Evolutionary conservation across 2,329 filamentous ascomycete genomes (phyloP).

Genomic region (Mycosphaerella sp.): DNA sequence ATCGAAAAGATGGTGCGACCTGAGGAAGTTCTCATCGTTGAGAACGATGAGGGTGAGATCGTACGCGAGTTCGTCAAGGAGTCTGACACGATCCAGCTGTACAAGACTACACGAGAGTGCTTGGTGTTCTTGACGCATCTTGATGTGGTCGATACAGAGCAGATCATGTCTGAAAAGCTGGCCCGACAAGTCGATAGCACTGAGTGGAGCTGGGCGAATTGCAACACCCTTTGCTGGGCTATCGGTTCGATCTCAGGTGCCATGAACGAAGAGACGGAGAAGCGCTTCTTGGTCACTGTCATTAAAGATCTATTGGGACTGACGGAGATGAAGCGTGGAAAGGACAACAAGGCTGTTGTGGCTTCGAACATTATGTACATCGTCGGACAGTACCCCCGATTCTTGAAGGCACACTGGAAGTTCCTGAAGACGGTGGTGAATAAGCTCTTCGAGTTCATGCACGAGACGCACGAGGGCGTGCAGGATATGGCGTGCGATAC

Average conservation of each 20-base stretch:
- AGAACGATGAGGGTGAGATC: conserved; percentile 98
- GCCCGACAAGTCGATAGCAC: conserved; percentile 87
- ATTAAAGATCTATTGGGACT: conserved; percentile 96
- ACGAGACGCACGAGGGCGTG: conserved; percentile 98
- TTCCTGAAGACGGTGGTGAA: conserved; percentile 99
- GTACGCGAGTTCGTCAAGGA: conserved; percentile 99
- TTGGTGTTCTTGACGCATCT: conserved; percentile 95
- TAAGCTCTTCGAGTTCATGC: conserved; percentile 99
- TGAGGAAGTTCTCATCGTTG: conserved; percentile 97
- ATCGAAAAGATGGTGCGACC: conserved; percentile 99
- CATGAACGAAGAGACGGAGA: conserved; percentile 99
- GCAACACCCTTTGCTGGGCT: conserved; percentile 98
- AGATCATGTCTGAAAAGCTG: conserved; percentile 99
- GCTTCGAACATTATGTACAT: conserved; percentile 99
- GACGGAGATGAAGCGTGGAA: conserved; percentile 98
- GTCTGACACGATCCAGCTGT: conserved; percentile 96
- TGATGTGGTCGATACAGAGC: conserved; percentile 94
- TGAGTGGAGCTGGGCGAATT: conserved; percentile 99
- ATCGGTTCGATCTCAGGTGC: conserved; percentile 97
- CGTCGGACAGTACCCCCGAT: conserved; percentile 95
- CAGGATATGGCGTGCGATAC: conserved; percentile 99
- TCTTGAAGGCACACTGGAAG: conserved; percentile 99
- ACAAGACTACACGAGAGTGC: conserved; percentile 97
- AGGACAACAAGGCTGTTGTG: conserved; percentile 98
- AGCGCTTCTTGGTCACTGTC: conserved; percentile 94